phyloP scores from a whole-genome alignment of 1,139 yeast genomes.

The Saccharomyces pastorianus region DNA sequence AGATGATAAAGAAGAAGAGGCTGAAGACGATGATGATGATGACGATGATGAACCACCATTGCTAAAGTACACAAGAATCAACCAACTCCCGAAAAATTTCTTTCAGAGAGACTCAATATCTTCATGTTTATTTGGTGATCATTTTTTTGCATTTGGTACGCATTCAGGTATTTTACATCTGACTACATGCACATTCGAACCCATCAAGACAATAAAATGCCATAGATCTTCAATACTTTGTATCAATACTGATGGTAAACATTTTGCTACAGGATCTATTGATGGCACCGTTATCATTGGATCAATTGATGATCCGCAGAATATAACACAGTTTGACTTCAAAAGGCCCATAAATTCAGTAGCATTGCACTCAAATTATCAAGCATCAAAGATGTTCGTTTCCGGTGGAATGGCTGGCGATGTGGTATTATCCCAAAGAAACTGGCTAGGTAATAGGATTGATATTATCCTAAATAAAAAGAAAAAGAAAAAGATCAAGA shows the following conservation, averaged over 20 bases:
- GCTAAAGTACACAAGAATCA: conserved; percentile 62
- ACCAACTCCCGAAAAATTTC: conserved; percentile 56
- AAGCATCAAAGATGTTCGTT: conserved; percentile 52
- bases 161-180: conserved; percentile 80
- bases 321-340: conserved; percentile 69
- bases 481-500: conserved; percentile 18
- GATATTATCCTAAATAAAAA: conserved; percentile 58
- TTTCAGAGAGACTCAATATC: conserved; percentile 73
- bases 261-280: conserved; percentile 80
- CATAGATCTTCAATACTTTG: conserved; percentile 80
- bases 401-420: conserved; percentile 92
- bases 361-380: conserved; percentile 65
- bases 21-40: conserved; percentile 29
- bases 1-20: conserved; percentile 20
- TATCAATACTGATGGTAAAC: conserved; percentile 60
- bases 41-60: conserved; percentile 57
- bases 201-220: conserved; percentile 67
- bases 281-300: conserved; percentile 90
- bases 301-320: conserved; percentile 52
- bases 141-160: conserved; percentile 70
- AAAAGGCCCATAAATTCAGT: conserved; percentile 86
- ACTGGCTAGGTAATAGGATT: conserved; percentile 78
- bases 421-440: conserved; percentile 61
- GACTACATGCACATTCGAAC: conserved; percentile 47
- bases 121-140: conserved; percentile 50